phyloP scores from a whole-genome alignment of 2,329 filamentous ascomycete genomes.

The Didymella segeticola region DNA sequence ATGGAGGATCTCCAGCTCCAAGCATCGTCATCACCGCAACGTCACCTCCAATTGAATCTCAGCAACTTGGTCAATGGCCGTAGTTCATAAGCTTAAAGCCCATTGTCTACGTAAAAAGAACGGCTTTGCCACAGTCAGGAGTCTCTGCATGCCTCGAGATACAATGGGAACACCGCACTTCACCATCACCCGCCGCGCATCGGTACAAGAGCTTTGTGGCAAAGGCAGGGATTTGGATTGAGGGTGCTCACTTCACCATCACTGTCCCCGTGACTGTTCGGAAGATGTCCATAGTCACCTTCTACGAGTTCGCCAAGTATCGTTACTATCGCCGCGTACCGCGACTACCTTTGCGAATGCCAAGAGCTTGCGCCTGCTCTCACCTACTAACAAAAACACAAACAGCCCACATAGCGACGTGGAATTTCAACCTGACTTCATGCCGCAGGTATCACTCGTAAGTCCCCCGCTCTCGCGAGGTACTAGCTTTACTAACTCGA shows the following conservation, averaged over 20 bases:
- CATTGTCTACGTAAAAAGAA: too few relatives aligned
- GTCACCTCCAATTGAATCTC: too few relatives aligned
- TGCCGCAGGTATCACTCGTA: neutral
- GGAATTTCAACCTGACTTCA: neutral
- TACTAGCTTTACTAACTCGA: neutral
- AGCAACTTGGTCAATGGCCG: too few relatives aligned
- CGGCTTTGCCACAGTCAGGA: too few relatives aligned
- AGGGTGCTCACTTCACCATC: conserved; percentile 8
- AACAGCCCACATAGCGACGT: too few relatives aligned
- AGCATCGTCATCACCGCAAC: too few relatives aligned
- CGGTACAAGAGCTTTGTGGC: neutral
- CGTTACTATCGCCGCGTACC: neutral
- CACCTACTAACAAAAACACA: neutral
- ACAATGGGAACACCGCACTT: too few relatives aligned
- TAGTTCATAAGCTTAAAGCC: too few relatives aligned
- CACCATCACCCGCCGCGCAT: neutral
- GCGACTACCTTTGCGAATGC: neutral
- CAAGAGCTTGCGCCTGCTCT: conserved; percentile 1
- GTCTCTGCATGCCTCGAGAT: too few relatives aligned
- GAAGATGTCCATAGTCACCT: neutral
- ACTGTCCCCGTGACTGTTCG: neutral
- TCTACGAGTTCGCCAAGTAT: neutral
- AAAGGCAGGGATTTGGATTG: too few relatives aligned
- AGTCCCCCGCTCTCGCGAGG: neutral
- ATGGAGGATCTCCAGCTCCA: too few relatives aligned